Evolutionary conservation across 495 filamentous ascomycete species (phyloP), one percentile per base, ranked within the genome.

Genomic region (Immersiella caudata): DNA sequence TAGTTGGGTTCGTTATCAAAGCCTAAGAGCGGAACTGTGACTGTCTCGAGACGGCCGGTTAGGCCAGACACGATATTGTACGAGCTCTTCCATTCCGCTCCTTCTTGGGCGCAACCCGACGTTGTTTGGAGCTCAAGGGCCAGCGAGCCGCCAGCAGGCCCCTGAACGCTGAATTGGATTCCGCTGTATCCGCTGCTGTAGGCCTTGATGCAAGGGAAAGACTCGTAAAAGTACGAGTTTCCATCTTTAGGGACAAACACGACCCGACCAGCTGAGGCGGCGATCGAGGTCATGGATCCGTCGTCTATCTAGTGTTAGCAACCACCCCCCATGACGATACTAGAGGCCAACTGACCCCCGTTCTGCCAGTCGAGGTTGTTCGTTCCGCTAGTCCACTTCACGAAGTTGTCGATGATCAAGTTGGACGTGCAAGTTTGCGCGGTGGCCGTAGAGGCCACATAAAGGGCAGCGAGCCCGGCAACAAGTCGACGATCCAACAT

Each of bases 171-270:
- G 69, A 88, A 88, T 29, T 83, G 81, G 49, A 89, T 65, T 4
- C 80, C 81, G 58, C 79, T 80, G 72, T 88, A 88, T 11, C 78
- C 79, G 27, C 77, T 72, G 25, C 79, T 78, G 11, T 73, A 69
- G 46, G 81, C 79, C 49, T 79, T 76, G 54, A 83, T 72, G 70
- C 86, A 89, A 9, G 73, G 67, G 63, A 88, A 84, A 12, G 80
- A 81, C 65, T 86, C 85, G 64, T 88, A 88, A 66, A 87, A 84
- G 71, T 89, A 89, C n/a, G 83, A 83, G 14, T 75, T 70, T 11
- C 65, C 64, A 55, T 78, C 66, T 33, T 79, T 83, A 9, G 84
- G 84, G 6, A 79, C 82, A 72, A 89, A 88, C 9, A 80, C 79
- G 4, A 88, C 80, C 67, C 80, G 75, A 61, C 81, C 78, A 24